These are phyloP conservation scores for Sarcodon sp. DNA, from an alignment of 768 basidiomycete species.

Conservation along the genomic window DNA sequence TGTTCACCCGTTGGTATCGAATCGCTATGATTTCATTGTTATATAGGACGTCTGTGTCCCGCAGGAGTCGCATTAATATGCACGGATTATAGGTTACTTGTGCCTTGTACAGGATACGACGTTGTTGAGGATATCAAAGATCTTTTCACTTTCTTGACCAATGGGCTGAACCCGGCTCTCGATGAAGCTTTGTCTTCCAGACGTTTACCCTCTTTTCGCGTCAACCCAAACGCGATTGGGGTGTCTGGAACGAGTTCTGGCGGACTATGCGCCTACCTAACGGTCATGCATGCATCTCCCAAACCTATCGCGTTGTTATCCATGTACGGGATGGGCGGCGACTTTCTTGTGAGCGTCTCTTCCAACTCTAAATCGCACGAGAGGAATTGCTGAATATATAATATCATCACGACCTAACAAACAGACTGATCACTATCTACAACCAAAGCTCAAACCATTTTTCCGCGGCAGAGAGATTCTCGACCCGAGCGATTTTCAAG, in stretches of 20 bases:
- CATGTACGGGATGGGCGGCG: slow-evolving; percentile 53
- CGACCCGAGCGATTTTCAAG: slow-evolving; percentile 29
- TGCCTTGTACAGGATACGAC: slow-evolving; percentile 37
- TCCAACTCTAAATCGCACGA: not conserved
- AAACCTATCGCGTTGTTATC: slow-evolving; percentile 42
- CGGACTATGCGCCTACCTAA: slow-evolving; percentile 50
- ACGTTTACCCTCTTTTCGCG: slow-evolving; percentile 12
- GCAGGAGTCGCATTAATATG: slow-evolving; percentile 47
- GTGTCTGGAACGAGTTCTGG: slow-evolving; percentile 51
- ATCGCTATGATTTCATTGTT: no score
- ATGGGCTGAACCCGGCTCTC: slow-evolving; percentile 6
- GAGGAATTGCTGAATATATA: not conserved
- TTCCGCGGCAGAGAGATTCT: slow-evolving; percentile 43
- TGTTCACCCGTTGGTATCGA: no score
- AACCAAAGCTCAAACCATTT: slow-evolving; percentile 35
- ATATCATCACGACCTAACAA: no score
- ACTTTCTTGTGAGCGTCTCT: slow-evolving; percentile 27
- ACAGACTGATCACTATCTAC: slow-evolving; percentile 40
- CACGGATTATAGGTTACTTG: slow-evolving; percentile 50
- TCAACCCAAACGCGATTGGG: slow-evolving; percentile 32
- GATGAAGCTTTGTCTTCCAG: not conserved
- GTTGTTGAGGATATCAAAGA: slow-evolving; percentile 46
- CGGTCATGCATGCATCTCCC: slow-evolving; percentile 38
- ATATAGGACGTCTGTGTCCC: slow-evolving; percentile 29
- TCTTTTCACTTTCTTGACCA: slow-evolving; percentile 33